Conservation (phyloP, 2,329 filamentous ascomycete genomes). For the Berkeleyomyces basicola region DNA sequence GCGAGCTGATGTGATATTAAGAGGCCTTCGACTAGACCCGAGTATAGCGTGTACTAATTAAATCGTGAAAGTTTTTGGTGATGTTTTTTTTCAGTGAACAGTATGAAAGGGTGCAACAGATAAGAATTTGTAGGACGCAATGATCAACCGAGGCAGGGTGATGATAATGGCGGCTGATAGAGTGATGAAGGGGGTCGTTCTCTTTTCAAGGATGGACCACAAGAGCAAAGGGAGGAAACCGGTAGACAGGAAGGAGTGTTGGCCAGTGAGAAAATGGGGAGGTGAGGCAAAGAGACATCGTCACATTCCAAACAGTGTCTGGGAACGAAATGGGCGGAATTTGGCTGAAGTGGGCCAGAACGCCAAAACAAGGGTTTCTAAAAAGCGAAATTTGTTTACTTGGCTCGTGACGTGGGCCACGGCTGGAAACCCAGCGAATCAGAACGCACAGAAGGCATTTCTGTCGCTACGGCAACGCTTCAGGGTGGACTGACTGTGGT, state of each 20-base stretch:
- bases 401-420: background rate
- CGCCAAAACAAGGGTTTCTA: background rate
- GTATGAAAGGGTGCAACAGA: background rate
- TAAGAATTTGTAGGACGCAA: background rate
- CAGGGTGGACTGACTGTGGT: background rate
- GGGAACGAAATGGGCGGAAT: background rate
- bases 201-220: background rate
- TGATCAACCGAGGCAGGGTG: background rate
- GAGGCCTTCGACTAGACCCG: background rate
- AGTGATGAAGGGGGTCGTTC: background rate
- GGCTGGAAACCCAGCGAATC: background rate
- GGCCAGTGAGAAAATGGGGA: background rate
- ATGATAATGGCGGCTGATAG: background rate
- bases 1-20: background rate
- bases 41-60: background rate
- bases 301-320: background rate
- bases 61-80: background rate
- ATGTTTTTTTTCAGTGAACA: background rate
- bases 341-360: background rate
- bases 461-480: conserved; percentile 9
- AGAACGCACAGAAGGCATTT: background rate
- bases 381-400: conserved; percentile 6
- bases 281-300: conserved; percentile 1
- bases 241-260: background rate
- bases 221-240: background rate